Conservation (phyloP, 2,329 filamentous ascomycete species). For the Apiospora rasikravindrae region DNA sequence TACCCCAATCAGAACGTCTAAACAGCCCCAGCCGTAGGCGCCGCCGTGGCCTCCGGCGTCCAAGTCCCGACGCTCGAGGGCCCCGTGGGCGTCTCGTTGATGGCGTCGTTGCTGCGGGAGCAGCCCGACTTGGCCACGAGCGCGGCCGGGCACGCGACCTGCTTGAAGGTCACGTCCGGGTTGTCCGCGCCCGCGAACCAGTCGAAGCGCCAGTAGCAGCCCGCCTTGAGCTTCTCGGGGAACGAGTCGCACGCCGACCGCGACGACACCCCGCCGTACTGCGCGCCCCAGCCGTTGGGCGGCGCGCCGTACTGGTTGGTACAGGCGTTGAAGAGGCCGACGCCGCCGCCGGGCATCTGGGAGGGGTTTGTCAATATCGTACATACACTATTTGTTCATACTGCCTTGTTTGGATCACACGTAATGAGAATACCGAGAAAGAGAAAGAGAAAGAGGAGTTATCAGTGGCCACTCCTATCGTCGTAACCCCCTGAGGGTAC, state of each 20-base stretch:
- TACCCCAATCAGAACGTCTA: not conserved
- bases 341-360: slow-evolving; percentile 57
- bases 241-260: slow-evolving; percentile 57
- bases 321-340: slow-evolving; percentile 58
- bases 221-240: slow-evolving; percentile 58
- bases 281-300: slow-evolving; percentile 58
- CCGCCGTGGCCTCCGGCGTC: slow-evolving; percentile 25
- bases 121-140: slow-evolving; percentile 48
- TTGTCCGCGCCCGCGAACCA: slow-evolving; percentile 67
- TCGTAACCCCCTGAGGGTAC: not conserved
- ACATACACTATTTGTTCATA: not conserved
- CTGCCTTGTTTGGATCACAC: no score
- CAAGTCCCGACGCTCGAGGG: slow-evolving; percentile 36
- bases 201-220: slow-evolving; percentile 69
- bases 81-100: slow-evolving; percentile 41
- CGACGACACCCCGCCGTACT: slow-evolving; percentile 62
- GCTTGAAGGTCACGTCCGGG: slow-evolving; percentile 58
- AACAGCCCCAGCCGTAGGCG: not conserved
- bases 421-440: not conserved
- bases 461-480: not conserved
- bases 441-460: not conserved
- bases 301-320: slow-evolving; percentile 51
- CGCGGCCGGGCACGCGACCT: slow-evolving; percentile 60
- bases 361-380: not conserved
- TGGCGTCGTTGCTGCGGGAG: slow-evolving; percentile 39